Percentiles rank a stretch among this genome's conserved stretches.
Conservation (phyloP, 306 rosid species). For the Cicer judaicum region DNA sequence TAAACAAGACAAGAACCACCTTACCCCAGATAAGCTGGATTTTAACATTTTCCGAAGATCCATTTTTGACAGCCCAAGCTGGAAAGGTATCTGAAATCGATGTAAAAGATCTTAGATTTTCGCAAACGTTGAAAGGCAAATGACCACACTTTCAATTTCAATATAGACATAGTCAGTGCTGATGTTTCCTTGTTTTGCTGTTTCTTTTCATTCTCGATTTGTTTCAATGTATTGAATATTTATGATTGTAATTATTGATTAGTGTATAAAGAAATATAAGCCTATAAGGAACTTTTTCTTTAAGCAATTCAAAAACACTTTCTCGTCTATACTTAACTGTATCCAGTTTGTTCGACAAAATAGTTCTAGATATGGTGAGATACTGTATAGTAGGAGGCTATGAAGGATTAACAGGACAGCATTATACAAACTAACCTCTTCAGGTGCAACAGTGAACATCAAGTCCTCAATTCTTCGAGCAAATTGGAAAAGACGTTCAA, state of each 20-base stretch:
- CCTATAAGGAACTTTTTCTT: slow-evolving; percentile 1
- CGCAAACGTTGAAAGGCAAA: background rate
- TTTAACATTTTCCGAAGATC: slow-evolving; percentile 91
- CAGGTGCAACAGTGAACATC: slow-evolving; percentile 89
- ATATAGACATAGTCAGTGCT: background rate
- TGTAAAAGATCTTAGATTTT: slow-evolving; percentile 34
- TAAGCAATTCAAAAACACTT: background rate
- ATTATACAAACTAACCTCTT: slow-evolving; percentile 74
- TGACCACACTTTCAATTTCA: slow-evolving; percentile 34
- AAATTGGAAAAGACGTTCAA: slow-evolving; percentile 94
- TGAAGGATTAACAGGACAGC: slow-evolving; percentile 25
- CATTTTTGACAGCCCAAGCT: slow-evolving; percentile 91
- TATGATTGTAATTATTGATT: slow-evolving; percentile 11
- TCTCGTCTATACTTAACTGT: background rate
- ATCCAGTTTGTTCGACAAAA: slow-evolving; percentile 15
- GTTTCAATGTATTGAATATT: slow-evolving; percentile 3
- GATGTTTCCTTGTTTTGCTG: background rate
- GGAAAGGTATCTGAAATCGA: slow-evolving; percentile 90
- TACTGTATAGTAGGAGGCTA: slow-evolving; percentile 7
- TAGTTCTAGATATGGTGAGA: slow-evolving; percentile 20
- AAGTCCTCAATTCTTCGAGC: slow-evolving; percentile 85
- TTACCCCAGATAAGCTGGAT: slow-evolving; percentile 92
- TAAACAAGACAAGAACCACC: slow-evolving; percentile 37
- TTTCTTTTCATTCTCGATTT: background rate
- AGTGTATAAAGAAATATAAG: background rate